Conservation (phyloP, 345 rosid genomes). For the Mangifera indica region DNA sequence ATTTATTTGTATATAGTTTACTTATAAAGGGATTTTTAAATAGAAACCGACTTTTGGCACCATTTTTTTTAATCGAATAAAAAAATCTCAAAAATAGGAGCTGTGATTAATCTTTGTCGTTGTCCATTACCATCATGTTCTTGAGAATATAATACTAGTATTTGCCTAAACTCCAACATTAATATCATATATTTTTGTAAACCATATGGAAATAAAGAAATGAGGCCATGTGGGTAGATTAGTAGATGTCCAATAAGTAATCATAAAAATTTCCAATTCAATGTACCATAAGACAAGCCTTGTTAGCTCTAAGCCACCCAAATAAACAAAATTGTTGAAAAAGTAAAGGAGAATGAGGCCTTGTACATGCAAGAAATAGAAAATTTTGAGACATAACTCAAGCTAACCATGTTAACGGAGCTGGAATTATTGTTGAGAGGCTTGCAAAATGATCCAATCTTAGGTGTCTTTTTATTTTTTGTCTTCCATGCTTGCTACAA, state of each 20-base stretch:
- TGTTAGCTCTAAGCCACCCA: not conserved
- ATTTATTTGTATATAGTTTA: too few relatives aligned
- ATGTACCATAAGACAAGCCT: conserved; percentile 20
- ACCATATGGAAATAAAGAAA: too few relatives aligned
- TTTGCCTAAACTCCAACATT: too few relatives aligned
- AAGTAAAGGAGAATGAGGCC: conserved; percentile 20
- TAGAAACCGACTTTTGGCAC: conserved; percentile 27
- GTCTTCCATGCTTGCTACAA: conserved; percentile 22
- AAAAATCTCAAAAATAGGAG: conserved; percentile 7
- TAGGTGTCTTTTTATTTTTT: conserved; percentile 30
- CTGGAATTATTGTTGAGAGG: conserved; percentile 10
- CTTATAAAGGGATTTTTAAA: conserved; percentile 27
- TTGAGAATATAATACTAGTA: not conserved
- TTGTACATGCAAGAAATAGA: conserved; percentile 13
- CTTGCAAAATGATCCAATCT: conserved; percentile 15
- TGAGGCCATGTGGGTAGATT: conserved; percentile 34
- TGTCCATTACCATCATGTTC: conserved; percentile 36
- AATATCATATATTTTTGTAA: too few relatives aligned
- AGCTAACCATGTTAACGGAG: conserved; percentile 24
- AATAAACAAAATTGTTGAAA: not conserved
- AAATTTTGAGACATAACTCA: conserved; percentile 11
- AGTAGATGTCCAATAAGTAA: conserved; percentile 27
- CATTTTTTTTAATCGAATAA: conserved; percentile 2
- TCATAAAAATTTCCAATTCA: conserved; percentile 22
- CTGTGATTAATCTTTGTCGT: conserved; percentile 36